Base-by-base conservation (phyloP, 805 yeast species). In the Pichia occidentalis region DNA sequence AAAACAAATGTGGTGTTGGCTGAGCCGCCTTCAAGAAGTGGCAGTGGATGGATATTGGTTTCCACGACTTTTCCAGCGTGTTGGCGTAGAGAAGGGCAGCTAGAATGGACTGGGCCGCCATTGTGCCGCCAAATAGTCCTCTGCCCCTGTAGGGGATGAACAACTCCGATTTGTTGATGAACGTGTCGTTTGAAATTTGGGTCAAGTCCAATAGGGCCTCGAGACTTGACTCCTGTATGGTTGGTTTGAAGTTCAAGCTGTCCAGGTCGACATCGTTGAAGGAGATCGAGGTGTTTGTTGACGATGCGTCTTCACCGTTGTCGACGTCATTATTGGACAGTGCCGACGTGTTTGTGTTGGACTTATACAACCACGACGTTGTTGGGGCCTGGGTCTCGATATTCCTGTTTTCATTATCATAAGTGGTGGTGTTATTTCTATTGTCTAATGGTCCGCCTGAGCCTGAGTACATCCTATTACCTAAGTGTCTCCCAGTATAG, bases 121-220 rank as follows among this genome's bases (percentile, higher is more conserved):
- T 60, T 14, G 78, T 75, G 8, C 88, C 87, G 2, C 87, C 87
- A 59, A 79, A 80, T 0, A 80, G 73, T 2, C 85, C 85, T 30
- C 80, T 60, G 2, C 83, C 80, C 0, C 74, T 70, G 5, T 61
- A 63, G 2, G 77, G 77, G 3, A 72, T 65, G 22, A 48, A 53
- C 7, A 61, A 41, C 14, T 50, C 49, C 0, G 59, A 43, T 2
- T 39, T 42, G 31, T 55, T 59, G 5, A 48, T 44, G 32, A 44
- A 60, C 5, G 41, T 45, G 33, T 57, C 50, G 10, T 31, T 22
- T 4, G 46, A 48, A 3, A 54, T 36, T 17, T 42, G 44, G 13
- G 41, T 37, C 19, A 60, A 37, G 10, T 46, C 51, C 9, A 60
- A 43, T 14, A 54, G 46, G 7, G 34, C 21, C 29, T 57, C 61